Base-by-base conservation (phyloP, 176 grass and related monocot genomes). In the Metroxylon sagu region DNA sequence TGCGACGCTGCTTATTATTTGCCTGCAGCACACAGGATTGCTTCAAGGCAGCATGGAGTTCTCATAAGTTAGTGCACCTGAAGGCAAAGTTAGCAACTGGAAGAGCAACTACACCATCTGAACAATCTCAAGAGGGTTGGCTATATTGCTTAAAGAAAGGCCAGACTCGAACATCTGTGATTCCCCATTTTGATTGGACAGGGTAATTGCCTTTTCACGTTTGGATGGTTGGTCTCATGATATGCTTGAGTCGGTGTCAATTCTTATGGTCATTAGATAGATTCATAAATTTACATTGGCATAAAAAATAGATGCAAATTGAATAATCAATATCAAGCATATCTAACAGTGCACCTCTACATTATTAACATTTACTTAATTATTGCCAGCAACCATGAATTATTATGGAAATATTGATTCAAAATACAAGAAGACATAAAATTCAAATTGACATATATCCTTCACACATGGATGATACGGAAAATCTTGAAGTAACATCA, bases 171-270 rank as follows among this genome's bases (percentile, higher is more conserved):
- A 73, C 70, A 67, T 50, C 62, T 71, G 56, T 85, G 61, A 73
- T 83, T 74, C 93, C 93, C 52, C 52, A 71, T 89, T 92, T 83
- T 78, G 71, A 78, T 19, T 98, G 93, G 93, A 89, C 93, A 64
- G 93, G 93, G 93, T 98, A 77, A 80, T 62, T 4, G 14, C 26
- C 16, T 19, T 53, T 70, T 69, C 62, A 59, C 25, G 14, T 70
- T 66, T 39, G 30, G 1, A 23, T 43, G 35, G 12, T 43, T 43
- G 35, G 35, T 12, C 35, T 6, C 10, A 43, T 43, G 35, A 12
- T 43, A 43, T 43, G 35, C 35, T 43, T 2, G 35, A 43, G 35
- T 14, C 35, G 12, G 3, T 43, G 35, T 43, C 8, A 43, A 43
- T 43, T 12, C 35, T 43, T 43, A 12, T 43, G 35, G 35, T 12